phyloP scores from a whole-genome alignment of 2,329 filamentous ascomycete genomes.

The Penicillium polonicum region DNA sequence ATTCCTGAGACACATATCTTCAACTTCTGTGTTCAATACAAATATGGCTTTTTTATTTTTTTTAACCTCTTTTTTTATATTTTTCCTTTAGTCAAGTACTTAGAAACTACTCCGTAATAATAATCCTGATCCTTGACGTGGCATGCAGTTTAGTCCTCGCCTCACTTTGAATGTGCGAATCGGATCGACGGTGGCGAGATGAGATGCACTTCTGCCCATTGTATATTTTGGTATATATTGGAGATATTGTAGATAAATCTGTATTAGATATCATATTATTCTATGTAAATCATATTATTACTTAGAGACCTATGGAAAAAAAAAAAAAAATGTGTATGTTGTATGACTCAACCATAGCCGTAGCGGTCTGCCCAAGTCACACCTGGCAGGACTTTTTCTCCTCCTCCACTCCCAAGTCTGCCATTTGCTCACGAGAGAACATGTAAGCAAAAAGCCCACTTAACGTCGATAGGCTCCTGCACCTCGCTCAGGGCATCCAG shows the following conservation, averaged over 20 bases:
- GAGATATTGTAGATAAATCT: no score
- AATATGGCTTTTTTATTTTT: constrained; percentile 10
- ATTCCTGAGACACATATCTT: constrained; percentile 22
- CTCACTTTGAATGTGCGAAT: constrained; percentile 4
- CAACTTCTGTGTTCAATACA: constrained; percentile 19
- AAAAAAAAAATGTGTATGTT: no score
- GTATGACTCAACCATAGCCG: constrained; percentile 1
- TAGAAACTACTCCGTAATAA: no score
- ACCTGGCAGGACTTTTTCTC: background rate
- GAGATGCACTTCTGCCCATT: constrained; percentile 5
- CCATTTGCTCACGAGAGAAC: constrained; percentile 13
- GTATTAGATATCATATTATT: background rate
- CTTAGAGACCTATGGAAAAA: no score
- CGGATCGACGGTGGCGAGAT: background rate
- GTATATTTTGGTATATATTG: background rate
- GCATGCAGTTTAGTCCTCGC: background rate
- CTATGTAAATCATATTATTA: background rate
- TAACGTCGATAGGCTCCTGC: constrained; percentile 6
- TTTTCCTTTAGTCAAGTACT: background rate
- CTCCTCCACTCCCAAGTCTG: constrained; percentile 4
- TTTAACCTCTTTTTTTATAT: background rate
- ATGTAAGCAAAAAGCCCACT: constrained; percentile 4
- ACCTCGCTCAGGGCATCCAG: constrained; percentile 1
- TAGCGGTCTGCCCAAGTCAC: constrained; percentile 19
- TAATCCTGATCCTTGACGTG: background rate